Evolutionary conservation across 352 stramenopile genomes (phyloP), one percentile per base, ranked within the genome.

Genomic region (Phytophthora agathidicida): DNA sequence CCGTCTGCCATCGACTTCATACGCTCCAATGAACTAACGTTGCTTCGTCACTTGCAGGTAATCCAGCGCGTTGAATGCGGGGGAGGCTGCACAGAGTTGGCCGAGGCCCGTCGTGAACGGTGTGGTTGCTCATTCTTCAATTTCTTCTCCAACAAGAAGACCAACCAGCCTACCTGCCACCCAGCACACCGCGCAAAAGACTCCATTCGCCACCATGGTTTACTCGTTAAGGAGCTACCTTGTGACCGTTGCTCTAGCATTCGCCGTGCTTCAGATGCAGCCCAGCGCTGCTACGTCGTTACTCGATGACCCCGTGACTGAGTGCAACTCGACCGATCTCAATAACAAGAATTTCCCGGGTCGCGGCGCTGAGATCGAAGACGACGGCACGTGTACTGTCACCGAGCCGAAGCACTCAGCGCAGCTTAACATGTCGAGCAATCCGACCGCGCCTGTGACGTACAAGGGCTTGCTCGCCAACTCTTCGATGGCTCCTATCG

Each of bases 391-490:
- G 20, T 59, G 50, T 13, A n/a, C 14, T 2, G 22, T 50, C 7
- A 36, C 28, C 13, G 30, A 50, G 5, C 17, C 35, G n/a, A n/a
- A 32, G 28, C 28, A 53, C 19, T 20, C 54, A 9, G 39, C 36
- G 1, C 17, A 46, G 32, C 23, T 27, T 10, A 27, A 59, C 14
- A 23, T 43, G 20, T 50, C 46, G 3, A 20, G 33, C 3, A 27
- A 67, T 13, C 31, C 9, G 5, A 38, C 19, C 2, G 54, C n/a
- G n/a, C n/a, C n/a, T n/a, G n/a, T n/a, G 20, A 39, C 42, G 1
- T 47, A 61, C 20, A 20, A 33, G 17, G 17, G 35, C 9, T 37
- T 66, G 41, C 19, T 66, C 14, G 43, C 50, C 6, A 66, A 52
- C 33, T 22, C 10, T 24, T 31, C 49, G 8, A n/a, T 7, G 17